Evolutionary conservation across 2,329 filamentous ascomycete species (phyloP).

Genomic region (Trichoderma lentiforme): DNA sequence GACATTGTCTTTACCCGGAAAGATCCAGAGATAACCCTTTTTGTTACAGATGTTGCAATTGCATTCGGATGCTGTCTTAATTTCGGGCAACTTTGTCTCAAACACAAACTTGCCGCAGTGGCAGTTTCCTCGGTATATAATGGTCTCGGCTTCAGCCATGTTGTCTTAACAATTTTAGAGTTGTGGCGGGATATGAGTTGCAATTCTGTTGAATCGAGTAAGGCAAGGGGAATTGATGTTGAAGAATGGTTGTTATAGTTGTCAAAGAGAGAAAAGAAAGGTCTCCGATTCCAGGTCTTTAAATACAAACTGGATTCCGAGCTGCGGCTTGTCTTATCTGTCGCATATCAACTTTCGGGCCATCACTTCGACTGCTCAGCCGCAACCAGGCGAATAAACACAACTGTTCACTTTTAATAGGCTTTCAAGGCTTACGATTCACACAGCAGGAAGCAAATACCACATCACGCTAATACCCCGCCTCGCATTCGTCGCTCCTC

Average conservation of each 20-base stretch:
- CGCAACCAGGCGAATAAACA: not conserved
- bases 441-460: not conserved
- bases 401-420: not conserved
- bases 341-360: not conserved
- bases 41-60: constrained; percentile 65
- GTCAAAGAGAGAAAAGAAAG: not conserved
- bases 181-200: not conserved
- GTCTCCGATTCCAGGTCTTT: not conserved
- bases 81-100: constrained; percentile 51
- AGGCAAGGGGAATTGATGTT: not conserved
- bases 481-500: not conserved
- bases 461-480: not conserved
- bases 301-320: not conserved
- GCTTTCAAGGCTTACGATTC: not conserved
- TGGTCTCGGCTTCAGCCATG: constrained; percentile 21
- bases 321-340: not conserved
- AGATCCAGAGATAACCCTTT: constrained; percentile 43
- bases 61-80: constrained; percentile 55
- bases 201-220: not conserved
- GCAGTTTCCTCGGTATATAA: constrained; percentile 55
- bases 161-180: not conserved
- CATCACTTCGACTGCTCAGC: not conserved
- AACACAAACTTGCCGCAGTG: constrained; percentile 55
- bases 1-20: constrained; percentile 33
- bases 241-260: not conserved